A percentile compares a stretch with the other conserved stretches of the same genome.
phyloP scores from a whole-genome alignment of 176 grass and related monocot species.

The Avena insularis region DNA sequence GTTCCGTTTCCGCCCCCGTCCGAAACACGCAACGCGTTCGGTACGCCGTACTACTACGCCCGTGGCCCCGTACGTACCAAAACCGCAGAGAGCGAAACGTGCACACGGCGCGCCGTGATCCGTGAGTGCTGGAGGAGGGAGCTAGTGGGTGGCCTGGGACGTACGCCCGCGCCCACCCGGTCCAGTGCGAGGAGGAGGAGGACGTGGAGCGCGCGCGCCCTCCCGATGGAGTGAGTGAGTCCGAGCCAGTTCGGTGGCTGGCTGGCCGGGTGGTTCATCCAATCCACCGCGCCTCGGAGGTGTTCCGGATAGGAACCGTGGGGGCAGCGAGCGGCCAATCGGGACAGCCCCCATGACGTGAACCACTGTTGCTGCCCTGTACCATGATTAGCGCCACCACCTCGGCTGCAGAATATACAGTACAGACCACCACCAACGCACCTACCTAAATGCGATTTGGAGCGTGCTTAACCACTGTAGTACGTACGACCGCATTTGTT shows the following conservation, averaged over 20 bases:
- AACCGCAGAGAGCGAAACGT: not conserved
- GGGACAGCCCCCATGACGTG: not conserved
- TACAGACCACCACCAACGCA: not conserved
- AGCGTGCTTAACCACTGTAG: too few relatives aligned
- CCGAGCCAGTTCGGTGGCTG: not conserved
- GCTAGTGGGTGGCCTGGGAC: constrained; percentile 29
- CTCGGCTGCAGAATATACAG: not conserved
- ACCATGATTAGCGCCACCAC: constrained; percentile 31
- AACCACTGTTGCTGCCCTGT: not conserved
- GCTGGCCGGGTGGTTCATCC: not conserved
- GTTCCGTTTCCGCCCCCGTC: not conserved
- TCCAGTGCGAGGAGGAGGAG: constrained; percentile 8
- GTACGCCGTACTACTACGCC: not conserved
- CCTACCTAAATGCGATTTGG: not conserved
- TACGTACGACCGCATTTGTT: not conserved
- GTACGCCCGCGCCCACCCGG: not conserved
- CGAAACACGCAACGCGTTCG: not conserved
- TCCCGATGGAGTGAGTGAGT: too few relatives aligned
- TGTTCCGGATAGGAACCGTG: constrained; percentile 38
- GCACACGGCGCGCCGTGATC: too few relatives aligned
- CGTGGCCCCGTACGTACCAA: not conserved
- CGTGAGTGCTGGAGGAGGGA: too few relatives aligned
- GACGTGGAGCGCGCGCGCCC: constrained; percentile 52
- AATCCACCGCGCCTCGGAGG: not conserved
- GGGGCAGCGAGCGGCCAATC: not conserved